Conservation (phyloP, 2,329 filamentous ascomycete species). For the Fusarium foetens region DNA sequence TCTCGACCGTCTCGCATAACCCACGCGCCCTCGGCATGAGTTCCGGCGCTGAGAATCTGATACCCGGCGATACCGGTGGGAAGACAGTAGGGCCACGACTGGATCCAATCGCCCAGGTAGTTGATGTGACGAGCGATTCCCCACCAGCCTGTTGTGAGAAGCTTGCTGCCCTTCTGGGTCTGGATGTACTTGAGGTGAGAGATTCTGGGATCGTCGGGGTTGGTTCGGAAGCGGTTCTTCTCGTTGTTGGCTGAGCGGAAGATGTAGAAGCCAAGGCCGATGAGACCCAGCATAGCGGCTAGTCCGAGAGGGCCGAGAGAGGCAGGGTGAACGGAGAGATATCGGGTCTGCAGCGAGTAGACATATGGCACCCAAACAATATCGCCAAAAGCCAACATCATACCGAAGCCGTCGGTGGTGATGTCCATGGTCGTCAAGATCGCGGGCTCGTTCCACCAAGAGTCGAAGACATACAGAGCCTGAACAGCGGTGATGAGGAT, state of each 20-base stretch:
- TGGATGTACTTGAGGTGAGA: slow-evolving; percentile 86
- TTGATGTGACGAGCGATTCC: slow-evolving; percentile 92
- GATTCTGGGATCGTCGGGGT: slow-evolving; percentile 83
- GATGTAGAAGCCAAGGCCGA: slow-evolving; percentile 82
- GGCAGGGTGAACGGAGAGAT: slow-evolving; percentile 83
- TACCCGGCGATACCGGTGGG: slow-evolving; percentile 89
- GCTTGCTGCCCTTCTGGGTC: slow-evolving; percentile 82
- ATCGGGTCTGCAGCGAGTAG: slow-evolving; percentile 85
- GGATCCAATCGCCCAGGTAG: slow-evolving; percentile 94
- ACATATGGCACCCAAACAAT: slow-evolving; percentile 92
- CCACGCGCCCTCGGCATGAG: slow-evolving; percentile 62
- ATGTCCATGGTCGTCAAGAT: slow-evolving; percentile 96
- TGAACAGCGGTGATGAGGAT: slow-evolving; percentile 82
- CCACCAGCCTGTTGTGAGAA: slow-evolving; percentile 93
- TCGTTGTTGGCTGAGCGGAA: slow-evolving; percentile 95
- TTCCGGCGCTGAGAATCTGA: slow-evolving; percentile 69
- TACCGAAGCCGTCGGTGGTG: slow-evolving; percentile 91
- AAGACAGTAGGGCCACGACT: slow-evolving; percentile 89
- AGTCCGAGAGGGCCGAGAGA: slow-evolving; percentile 77
- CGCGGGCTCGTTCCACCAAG: slow-evolving; percentile 85
- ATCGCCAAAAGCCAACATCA: slow-evolving; percentile 94
- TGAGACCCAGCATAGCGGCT: slow-evolving; percentile 71
- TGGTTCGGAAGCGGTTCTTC: slow-evolving; percentile 92
- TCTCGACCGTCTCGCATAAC: slow-evolving; percentile 69
- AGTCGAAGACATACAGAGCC: slow-evolving; percentile 84